Percentiles rank a stretch among this genome's conserved stretches.
Evolutionary conservation across 768 basidiomycete genomes (phyloP).

Genomic region (Collybiopsis luxurians): DNA sequence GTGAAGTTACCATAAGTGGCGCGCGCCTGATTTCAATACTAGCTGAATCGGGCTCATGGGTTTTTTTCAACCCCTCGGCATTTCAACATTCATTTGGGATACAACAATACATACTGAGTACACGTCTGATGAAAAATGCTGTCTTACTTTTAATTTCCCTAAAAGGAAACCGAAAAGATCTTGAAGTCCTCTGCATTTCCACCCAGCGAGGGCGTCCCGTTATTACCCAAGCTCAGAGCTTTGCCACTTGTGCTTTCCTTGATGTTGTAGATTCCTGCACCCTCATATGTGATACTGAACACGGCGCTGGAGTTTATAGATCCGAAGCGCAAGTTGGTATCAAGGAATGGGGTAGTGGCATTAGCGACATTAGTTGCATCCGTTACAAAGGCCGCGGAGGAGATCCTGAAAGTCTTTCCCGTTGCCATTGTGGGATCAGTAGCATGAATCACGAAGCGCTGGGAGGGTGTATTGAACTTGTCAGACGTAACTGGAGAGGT

Average conservation of each 20-base stretch:
- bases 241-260: background rate
- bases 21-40: too few species aligned
- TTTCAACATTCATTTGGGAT: too few species aligned
- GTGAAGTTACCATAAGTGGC: too few species aligned
- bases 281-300: slow-evolving; percentile 1
- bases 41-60: too few species aligned
- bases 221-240: background rate
- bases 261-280: background rate
- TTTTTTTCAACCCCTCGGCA: too few species aligned
- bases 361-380: background rate
- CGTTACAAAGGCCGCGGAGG: background rate
- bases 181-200: background rate
- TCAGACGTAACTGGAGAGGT: background rate
- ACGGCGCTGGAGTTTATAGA: slow-evolving; percentile 1
- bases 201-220: background rate
- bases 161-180: slow-evolving; percentile 3
- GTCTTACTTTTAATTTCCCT: too few species aligned
- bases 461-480: slow-evolving; percentile 1
- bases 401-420: slow-evolving; percentile 3
- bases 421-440: background rate
- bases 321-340: background rate
- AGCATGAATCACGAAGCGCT: slow-evolving; percentile 6
- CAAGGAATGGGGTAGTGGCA: background rate
- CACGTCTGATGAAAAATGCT: too few species aligned
- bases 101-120: too few species aligned